Conservation (phyloP, 1,284 basidiomycete genomes). For the Singerocomus rubriflavus region DNA sequence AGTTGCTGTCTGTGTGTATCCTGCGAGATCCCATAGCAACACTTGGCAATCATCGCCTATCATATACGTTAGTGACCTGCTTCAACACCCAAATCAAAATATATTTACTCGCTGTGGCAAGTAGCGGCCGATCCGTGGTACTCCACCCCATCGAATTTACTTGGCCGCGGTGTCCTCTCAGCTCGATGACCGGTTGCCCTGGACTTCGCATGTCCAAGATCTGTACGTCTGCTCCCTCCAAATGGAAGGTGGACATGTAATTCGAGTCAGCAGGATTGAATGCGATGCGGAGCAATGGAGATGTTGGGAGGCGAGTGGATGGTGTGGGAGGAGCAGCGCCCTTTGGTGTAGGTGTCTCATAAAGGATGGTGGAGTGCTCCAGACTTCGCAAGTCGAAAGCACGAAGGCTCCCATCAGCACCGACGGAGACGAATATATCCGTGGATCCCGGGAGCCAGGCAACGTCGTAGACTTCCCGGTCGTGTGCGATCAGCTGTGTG, state of each 20-base stretch:
- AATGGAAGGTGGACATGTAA: slow-evolving; percentile 92
- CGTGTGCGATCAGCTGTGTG: slow-evolving; percentile 97
- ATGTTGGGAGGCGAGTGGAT: slow-evolving; percentile 67
- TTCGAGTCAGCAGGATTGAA: slow-evolving; percentile 87
- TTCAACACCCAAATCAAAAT: not conserved
- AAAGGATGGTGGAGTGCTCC: slow-evolving; percentile 98
- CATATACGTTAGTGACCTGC: slow-evolving; percentile 3
- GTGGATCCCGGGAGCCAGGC: slow-evolving; percentile 98
- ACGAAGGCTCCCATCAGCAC: slow-evolving; percentile 93
- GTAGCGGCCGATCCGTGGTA: slow-evolving; percentile 72
- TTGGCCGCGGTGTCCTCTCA: slow-evolving; percentile 73
- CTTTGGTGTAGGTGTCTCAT: slow-evolving; percentile 87
- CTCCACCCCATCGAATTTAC: slow-evolving; percentile 90
- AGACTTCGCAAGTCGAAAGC: slow-evolving; percentile 96
- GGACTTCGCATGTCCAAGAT: slow-evolving; percentile 94
- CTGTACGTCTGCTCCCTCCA: slow-evolving; percentile 84
- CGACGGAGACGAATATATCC: slow-evolving; percentile 98
- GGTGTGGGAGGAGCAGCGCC: slow-evolving; percentile 57
- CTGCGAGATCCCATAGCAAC: slow-evolving; percentile 82
- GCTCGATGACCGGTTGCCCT: slow-evolving; percentile 88
- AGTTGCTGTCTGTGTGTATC: slow-evolving; percentile 56
- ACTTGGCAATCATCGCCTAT: slow-evolving; percentile 90
- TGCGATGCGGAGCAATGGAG: slow-evolving; percentile 79
- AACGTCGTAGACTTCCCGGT: slow-evolving; percentile 96
- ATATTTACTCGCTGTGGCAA: slow-evolving; percentile 77